Percentiles rank a stretch among this genome's conserved stretches.
These are phyloP conservation scores for Achaetomiella virescens DNA, from an alignment of 495 filamentous ascomycete genomes.

Conservation along the genomic window DNA sequence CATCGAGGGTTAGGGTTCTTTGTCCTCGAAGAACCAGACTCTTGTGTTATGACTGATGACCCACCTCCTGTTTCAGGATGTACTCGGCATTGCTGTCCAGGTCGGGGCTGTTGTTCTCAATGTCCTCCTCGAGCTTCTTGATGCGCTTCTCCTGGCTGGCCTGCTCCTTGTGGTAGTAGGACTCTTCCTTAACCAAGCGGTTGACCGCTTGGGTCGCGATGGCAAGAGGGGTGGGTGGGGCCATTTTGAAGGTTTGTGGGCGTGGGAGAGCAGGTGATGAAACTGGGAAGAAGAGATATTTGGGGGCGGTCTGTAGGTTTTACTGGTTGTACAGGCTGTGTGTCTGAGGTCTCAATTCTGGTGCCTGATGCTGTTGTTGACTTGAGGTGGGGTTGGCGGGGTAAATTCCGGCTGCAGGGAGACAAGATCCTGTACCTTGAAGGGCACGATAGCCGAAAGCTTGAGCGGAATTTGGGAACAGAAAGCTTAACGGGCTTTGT, in stretches of 20 bases:
- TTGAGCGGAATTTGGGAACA: too few relatives aligned
- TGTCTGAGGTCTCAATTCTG: neutral
- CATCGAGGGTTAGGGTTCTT: conserved; percentile 21
- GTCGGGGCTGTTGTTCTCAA: conserved; percentile 30
- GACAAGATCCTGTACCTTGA: neutral
- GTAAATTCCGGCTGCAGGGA: conserved; percentile 15
- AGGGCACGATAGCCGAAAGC: too few relatives aligned
- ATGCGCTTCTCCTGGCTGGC: conserved; percentile 64
- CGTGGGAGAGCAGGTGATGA: neutral
- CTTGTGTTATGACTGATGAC: conserved; percentile 10
- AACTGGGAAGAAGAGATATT: neutral
- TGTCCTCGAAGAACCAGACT: neutral
- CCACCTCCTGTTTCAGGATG: conserved; percentile 76
- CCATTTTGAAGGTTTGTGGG: conserved; percentile 17
- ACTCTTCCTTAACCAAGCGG: conserved; percentile 86
- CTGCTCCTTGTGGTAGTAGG: conserved; percentile 80
- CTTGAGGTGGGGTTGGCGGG: conserved; percentile 30
- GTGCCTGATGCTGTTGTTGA: conserved; percentile 16
- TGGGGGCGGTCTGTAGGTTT: neutral
- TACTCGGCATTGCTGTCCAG: conserved; percentile 65
- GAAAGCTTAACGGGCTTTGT: too few relatives aligned
- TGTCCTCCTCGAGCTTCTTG: conserved; percentile 55
- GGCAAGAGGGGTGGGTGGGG: conserved; percentile 26
- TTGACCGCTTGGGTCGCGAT: conserved; percentile 44
- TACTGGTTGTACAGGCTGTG: neutral